These are phyloP conservation scores for Kodamaea kakaduensis DNA, from an alignment of 805 yeast species.

Conservation along the genomic window DNA sequence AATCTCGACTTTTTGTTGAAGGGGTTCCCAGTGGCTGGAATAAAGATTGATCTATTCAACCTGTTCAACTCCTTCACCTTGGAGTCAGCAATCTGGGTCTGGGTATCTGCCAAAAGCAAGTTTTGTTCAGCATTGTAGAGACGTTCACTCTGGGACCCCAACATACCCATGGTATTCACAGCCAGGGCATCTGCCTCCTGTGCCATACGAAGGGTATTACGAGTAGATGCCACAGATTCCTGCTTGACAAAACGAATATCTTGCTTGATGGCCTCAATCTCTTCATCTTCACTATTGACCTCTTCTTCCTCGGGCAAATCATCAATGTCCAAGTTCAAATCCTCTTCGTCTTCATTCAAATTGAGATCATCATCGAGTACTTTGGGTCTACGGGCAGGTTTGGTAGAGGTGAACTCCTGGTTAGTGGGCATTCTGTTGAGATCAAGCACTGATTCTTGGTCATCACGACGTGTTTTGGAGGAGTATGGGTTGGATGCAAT, in stretches of 20 bases:
- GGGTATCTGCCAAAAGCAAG: constrained; percentile 72
- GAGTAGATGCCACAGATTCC: constrained; percentile 78
- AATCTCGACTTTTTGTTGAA: constrained; percentile 77
- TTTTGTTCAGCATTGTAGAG: constrained; percentile 76
- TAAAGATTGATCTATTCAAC: constrained; percentile 75
- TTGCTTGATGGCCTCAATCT: constrained; percentile 79
- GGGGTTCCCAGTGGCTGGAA: constrained; percentile 77
- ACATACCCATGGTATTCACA: constrained; percentile 77
- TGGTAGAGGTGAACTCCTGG: constrained; percentile 17
- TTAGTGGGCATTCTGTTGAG: constrained; percentile 36
- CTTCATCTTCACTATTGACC: constrained; percentile 71
- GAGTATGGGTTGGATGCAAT: constrained; percentile 15
- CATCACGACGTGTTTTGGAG: constrained; percentile 12
- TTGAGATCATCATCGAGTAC: constrained; percentile 27
- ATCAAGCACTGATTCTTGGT: constrained; percentile 32
- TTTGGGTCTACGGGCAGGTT: constrained; percentile 17
- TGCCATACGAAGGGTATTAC: constrained; percentile 66
- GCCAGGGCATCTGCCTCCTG: constrained; percentile 46
- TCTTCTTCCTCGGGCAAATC: constrained; percentile 35
- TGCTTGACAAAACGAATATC: constrained; percentile 81
- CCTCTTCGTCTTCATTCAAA: constrained; percentile 32
- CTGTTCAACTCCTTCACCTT: constrained; percentile 77
- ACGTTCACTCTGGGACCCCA: constrained; percentile 91
- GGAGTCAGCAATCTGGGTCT: constrained; percentile 75
- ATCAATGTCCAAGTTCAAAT: constrained; percentile 36